Base-by-base conservation (phyloP, 495 filamentous ascomycete species). In the Neurospora sublineolata region DNA sequence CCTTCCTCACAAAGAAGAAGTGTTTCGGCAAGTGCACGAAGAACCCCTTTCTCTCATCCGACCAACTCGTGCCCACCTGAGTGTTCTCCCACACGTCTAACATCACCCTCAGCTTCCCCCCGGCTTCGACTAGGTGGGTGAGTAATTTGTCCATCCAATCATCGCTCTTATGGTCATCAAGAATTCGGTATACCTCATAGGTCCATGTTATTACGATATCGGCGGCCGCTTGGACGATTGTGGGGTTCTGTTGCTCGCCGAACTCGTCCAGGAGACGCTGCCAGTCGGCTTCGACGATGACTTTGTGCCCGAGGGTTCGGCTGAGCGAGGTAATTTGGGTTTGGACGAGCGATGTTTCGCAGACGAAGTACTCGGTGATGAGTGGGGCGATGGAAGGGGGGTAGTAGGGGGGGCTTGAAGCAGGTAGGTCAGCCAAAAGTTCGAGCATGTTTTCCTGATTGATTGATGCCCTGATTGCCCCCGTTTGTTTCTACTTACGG, bases 231-330 rank as follows among this genome's bases (percentile, higher is more conserved):
- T 1, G 0, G 14, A 33, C 52, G 52, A 64, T 8, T 36, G 23
- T 18, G 6, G 52, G 52, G 7, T 10, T 0, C 0, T 33, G 0
- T 64, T 33, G 27, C 3, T 64, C 33, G 42, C 75, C 76, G 1
- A 80, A 75, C 37, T 80, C 74, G 9, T 73, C 37, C 33, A 80
- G 16, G 11, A 84, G 68, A 27, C 75, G 70, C 20, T 72, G 76
- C 82, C 82, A 84, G 69, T 79, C 75, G 0, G 81, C 77, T 20
- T 77, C 72, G n/a, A 76, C 46, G 68, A 72, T 69, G 27, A 84
- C 77, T 8, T 76, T 39, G 42, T 78, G 76, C 2, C 82, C 82
- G 18, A 82, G 68, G 2, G 76, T 46, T 9, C 73, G 69, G 41
- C 75, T 40, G 10, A 83, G 71, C n/a, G 18, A 58, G 41, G 69